These are phyloP conservation scores for Lentinula sp. DNA, from an alignment of 768 basidiomycete species.

Conservation along the genomic window DNA sequence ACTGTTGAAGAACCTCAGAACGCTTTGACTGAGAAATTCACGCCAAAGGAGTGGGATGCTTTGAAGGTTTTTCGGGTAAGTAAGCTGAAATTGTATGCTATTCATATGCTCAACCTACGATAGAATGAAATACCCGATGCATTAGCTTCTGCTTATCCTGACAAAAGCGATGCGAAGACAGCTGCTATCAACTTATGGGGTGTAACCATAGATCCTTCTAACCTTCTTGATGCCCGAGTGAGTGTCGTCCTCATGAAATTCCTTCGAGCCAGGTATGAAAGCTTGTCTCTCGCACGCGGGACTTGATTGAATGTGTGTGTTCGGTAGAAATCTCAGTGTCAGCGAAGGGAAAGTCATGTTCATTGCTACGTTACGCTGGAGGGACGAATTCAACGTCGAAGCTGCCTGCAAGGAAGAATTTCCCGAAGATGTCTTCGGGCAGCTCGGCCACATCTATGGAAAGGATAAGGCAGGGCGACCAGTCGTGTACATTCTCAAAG, in stretches of 20 bases:
- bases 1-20: constrained; percentile 54
- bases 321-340: constrained; percentile 1
- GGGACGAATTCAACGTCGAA: constrained; percentile 58
- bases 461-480: constrained; percentile 68
- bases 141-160: constrained; percentile 54
- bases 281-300: not conserved
- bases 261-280: constrained; percentile 60
- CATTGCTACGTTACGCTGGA: constrained; percentile 64
- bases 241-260: constrained; percentile 82
- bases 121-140: constrained; percentile 43
- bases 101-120: not conserved
- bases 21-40: constrained; percentile 62
- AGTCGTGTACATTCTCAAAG: constrained; percentile 44
- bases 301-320: not conserved
- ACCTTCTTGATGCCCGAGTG: constrained; percentile 52
- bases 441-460: constrained; percentile 59
- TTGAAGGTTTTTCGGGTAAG: constrained; percentile 63
- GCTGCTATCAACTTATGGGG: constrained; percentile 65
- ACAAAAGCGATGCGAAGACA: constrained; percentile 44
- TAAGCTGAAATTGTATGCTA: not conserved
- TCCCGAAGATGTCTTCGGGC: constrained; percentile 56
- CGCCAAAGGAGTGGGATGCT: constrained; percentile 64
- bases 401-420: constrained; percentile 54
- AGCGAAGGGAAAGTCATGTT: constrained; percentile 59
- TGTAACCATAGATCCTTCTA: constrained; percentile 54